Conservation (phyloP, 164 flowering plant genomes). For the Dillenia turbinata region DNA sequence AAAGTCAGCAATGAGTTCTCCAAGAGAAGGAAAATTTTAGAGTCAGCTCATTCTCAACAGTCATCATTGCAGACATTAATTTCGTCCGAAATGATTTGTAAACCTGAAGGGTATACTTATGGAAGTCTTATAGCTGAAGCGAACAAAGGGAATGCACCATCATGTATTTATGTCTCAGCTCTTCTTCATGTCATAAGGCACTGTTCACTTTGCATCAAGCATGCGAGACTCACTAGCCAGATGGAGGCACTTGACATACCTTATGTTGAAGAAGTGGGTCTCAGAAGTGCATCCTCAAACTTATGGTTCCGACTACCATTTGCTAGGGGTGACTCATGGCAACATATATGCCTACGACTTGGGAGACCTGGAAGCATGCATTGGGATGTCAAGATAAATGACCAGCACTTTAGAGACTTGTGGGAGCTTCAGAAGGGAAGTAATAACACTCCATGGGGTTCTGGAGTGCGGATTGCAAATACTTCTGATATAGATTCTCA, state of each 20-base stretch:
- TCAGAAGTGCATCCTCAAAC: constrained; percentile 67
- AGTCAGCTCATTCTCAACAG: constrained; percentile 16
- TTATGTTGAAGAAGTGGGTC: constrained; percentile 88
- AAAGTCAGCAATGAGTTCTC: constrained; percentile 24
- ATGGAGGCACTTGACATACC: constrained; percentile 92
- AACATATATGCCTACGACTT: constrained; percentile 81
- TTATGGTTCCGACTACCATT: constrained; percentile 92
- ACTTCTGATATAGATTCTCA: constrained; percentile 94
- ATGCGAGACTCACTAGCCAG: constrained; percentile 90
- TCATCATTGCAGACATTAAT: constrained; percentile 22
- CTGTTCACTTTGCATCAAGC: constrained; percentile 91
- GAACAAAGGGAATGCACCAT: constrained; percentile 80
- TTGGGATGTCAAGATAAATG: constrained; percentile 98
- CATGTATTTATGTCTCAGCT: constrained; percentile 68
- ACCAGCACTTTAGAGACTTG: constrained; percentile 86
- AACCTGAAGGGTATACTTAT: constrained; percentile 53
- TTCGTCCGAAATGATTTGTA: constrained; percentile 30
- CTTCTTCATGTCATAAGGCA: constrained; percentile 94
- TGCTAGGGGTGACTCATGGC: constrained; percentile 75
- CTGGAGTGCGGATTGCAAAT: constrained; percentile 87
- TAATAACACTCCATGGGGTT: constrained; percentile 73
- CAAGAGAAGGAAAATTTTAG: constrained; percentile 61
- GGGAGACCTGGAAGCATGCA: constrained; percentile 93
- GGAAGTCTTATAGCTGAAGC: constrained; percentile 82
- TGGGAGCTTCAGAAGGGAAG: constrained; percentile 96